These are phyloP conservation scores for Albugo laibachii DNA, from an alignment of 352 stramenopile species.

Conservation along the genomic window DNA sequence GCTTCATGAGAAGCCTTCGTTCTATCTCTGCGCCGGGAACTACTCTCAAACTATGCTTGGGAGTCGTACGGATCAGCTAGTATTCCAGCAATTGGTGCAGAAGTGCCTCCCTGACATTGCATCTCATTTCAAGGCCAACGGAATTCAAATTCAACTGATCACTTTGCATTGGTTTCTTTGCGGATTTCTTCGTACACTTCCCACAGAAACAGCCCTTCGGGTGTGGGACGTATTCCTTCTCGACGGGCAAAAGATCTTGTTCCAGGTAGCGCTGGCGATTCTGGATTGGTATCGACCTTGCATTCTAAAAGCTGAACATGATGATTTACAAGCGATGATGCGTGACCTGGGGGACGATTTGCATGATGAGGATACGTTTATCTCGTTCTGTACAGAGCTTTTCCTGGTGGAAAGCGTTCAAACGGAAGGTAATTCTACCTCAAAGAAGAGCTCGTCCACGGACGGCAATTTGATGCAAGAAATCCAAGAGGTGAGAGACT, in stretches of 20 bases:
- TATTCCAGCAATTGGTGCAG: conserved; percentile 38
- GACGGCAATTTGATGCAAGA: no score
- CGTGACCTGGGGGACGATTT: conserved; percentile 23
- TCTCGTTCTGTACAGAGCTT: conserved; percentile 7
- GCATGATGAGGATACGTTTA: conserved; percentile 26
- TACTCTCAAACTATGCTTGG: conserved; percentile 61
- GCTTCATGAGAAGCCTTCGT: conserved; percentile 16
- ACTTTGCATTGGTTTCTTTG: conserved; percentile 77
- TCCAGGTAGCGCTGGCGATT: conserved; percentile 21
- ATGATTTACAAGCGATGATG: conserved; percentile 22
- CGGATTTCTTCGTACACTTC: conserved; percentile 61
- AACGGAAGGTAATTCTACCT: no score
- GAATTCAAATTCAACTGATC: conserved; percentile 45
- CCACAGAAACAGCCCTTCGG: conserved; percentile 38
- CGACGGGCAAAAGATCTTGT: conserved; percentile 35
- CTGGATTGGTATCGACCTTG: conserved; percentile 15
- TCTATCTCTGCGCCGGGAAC: conserved; percentile 40
- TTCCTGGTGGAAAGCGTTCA: no score
- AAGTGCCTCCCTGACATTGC: conserved; percentile 23
- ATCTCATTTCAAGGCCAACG: conserved; percentile 11
- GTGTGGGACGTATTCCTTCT: conserved; percentile 67
- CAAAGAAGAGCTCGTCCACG: no score
- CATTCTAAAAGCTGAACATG: conserved; percentile 14
- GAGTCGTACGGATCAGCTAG: conserved; percentile 46
- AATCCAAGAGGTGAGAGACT: no score